These are phyloP conservation scores for Aspergillus carbonarius DNA, from an alignment of 2,329 filamentous ascomycete genomes.

Conservation along the genomic window DNA sequence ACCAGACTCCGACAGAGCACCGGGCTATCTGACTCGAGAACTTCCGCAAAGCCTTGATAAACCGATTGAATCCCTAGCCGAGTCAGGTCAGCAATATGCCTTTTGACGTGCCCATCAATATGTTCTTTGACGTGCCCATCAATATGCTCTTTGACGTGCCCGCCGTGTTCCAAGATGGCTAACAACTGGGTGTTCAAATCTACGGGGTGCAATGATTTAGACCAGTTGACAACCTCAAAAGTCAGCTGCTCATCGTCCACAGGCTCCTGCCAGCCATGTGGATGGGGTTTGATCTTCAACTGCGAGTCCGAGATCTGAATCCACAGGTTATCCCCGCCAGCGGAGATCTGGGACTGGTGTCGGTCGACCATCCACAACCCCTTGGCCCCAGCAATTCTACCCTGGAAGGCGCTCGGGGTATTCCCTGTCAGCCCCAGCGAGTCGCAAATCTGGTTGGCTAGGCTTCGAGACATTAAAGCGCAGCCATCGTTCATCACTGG, in stretches of 20 bases:
- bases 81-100: conserved; percentile 45
- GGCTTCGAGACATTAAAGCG: conserved; percentile 52
- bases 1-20: conserved; percentile 38
- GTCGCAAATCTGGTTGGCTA: conserved; percentile 50
- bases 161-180: conserved; percentile 55
- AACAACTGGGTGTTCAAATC: conserved; percentile 57
- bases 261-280: conserved; percentile 30
- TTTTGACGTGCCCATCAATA: no score
- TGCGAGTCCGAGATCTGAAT: conserved; percentile 60
- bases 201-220: conserved; percentile 43
- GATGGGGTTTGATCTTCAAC: conserved; percentile 53
- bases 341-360: conserved; percentile 27
- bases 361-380: conserved; percentile 60
- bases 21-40: conserved; percentile 37
- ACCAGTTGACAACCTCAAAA: conserved; percentile 56
- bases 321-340: conserved; percentile 45
- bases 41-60: conserved; percentile 35
- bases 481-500: conserved; percentile 55
- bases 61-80: conserved; percentile 36
- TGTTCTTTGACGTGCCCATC: conserved; percentile 44
- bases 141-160: conserved; percentile 45
- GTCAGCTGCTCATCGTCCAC: conserved; percentile 50
- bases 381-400: conserved; percentile 59
- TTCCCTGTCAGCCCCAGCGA: conserved; percentile 39
- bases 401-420: conserved; percentile 57